These are phyloP conservation scores for Punica granatum DNA, from an alignment of 345 rosid species.

Conservation along the genomic window DNA sequence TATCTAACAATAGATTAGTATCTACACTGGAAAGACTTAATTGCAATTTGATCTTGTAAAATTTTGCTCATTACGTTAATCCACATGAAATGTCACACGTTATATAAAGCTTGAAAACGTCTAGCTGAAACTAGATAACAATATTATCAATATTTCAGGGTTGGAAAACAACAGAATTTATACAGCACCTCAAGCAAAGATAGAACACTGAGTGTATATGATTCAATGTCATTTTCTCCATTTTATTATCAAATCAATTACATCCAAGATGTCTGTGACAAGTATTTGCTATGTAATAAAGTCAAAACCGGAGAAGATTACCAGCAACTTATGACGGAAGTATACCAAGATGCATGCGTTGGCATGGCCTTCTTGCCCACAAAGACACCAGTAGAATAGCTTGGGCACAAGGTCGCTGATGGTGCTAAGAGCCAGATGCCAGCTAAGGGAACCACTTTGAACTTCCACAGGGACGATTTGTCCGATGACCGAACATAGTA, in stretches of 20 bases:
- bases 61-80: too few relatives aligned
- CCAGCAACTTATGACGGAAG: slow-evolving; percentile 80
- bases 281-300: neutral
- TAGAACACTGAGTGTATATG: neutral
- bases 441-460: slow-evolving; percentile 20
- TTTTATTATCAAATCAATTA: neutral
- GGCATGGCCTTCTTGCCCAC: slow-evolving; percentile 27
- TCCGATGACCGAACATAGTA: slow-evolving; percentile 64
- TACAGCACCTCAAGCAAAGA: neutral
- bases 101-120: neutral
- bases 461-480: slow-evolving; percentile 25
- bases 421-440: slow-evolving; percentile 28
- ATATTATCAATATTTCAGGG: neutral
- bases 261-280: neutral
- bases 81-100: neutral
- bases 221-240: neutral
- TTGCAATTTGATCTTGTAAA: too few relatives aligned
- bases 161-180: neutral
- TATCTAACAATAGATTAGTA: too few relatives aligned
- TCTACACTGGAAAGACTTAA: too few relatives aligned
- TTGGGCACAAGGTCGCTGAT: slow-evolving; percentile 42
- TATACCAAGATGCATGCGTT: slow-evolving; percentile 35
- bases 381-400: slow-evolving; percentile 54
- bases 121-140: neutral
- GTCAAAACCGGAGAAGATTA: slow-evolving; percentile 20